phyloP scores from a whole-genome alignment of 805 yeast genomes.

The Nakazawaea pomicola region DNA sequence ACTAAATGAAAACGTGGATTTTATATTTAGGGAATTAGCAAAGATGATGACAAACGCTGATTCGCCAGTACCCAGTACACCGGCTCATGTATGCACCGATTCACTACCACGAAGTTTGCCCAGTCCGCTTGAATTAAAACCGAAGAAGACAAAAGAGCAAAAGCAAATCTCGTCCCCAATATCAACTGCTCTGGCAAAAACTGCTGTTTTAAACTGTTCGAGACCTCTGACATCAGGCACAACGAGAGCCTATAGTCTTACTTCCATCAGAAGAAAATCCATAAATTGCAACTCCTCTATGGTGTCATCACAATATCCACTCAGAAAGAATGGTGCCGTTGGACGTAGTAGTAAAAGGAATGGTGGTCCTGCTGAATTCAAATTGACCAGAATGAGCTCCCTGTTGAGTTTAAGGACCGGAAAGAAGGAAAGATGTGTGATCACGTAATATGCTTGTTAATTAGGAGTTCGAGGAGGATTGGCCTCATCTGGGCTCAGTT shows the following conservation, averaged over 20 bases:
- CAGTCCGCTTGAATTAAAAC: constrained; percentile 16
- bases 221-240: neutral
- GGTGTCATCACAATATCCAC: neutral
- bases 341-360: neutral
- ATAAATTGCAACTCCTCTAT: neutral
- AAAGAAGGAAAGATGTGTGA: neutral
- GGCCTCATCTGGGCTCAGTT: neutral
- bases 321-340: neutral
- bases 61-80: too few relatives aligned
- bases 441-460: neutral
- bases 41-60: constrained; percentile 14
- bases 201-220: neutral
- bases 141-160: constrained; percentile 9
- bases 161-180: neutral
- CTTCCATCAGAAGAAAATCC: neutral
- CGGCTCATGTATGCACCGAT: too few relatives aligned
- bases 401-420: neutral
- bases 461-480: neutral
- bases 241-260: neutral
- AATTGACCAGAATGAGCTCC: constrained; percentile 1
- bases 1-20: constrained; percentile 14
- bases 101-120: too few relatives aligned
- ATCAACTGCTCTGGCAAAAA: neutral
- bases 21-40: constrained; percentile 18
- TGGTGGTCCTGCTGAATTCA: too few relatives aligned